Base-by-base conservation (phyloP, 305 asterid genomes). In the Euphrasia arctica region DNA sequence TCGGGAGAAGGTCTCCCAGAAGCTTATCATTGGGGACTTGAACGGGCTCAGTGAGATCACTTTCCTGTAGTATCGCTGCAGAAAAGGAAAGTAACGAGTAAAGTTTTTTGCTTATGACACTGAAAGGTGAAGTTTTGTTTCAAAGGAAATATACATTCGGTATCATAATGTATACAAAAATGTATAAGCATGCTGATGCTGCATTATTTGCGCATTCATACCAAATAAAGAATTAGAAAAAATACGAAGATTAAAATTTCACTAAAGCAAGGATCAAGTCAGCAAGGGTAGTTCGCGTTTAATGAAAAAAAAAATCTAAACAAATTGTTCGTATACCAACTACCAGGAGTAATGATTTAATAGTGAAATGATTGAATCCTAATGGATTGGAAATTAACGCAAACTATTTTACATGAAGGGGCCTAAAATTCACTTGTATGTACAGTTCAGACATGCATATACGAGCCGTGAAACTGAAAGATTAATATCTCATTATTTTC, bases 1-100 rank as follows among this genome's bases (percentile, higher is more conserved):
- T 25, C 0, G 89, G 82, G 42, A 85, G 85, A 65, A 86, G 90
- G 54, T 81, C 82, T 5, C 83, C 81, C 4, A 79, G 78, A 28
- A 79, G 79, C 64, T 68, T 76, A 70, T 82, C 89, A 15, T 77
- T 74, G 10, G 80, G 76, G 58, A 69, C 71, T 56, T 62, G 69
- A 55, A 62, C 76, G 1, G 84, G 80, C 41, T 31, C 72, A 54
- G 74, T 65, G 58, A 68, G 29, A 59, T 69, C 70, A 12, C 66
- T 54, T 67, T 73, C 76, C n/a, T 61, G 64, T 36, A 54, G 64
- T 49, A 67, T 62, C 61, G 70, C 84, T 72, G 76, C 56, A 63
- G 49, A 60, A 49, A 56, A 58, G 54, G 58, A 29, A 34, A 54
- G 22, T 18, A 18, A 18, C 22, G 50, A 45, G 12, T 45, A 14